These are phyloP conservation scores for Raphanus sativus DNA, from an alignment of 345 rosid species.

Conservation along the genomic window DNA sequence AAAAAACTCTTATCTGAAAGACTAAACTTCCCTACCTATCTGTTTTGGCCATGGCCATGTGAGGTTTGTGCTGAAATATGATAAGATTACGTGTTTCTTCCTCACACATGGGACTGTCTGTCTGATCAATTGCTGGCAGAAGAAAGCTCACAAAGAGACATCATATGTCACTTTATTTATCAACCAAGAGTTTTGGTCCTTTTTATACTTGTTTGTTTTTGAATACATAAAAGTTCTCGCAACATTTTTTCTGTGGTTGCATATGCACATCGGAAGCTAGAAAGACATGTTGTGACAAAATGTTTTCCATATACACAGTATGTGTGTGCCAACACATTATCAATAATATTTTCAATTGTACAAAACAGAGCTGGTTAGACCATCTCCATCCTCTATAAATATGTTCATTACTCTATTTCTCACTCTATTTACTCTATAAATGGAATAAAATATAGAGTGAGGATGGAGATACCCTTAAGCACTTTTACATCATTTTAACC, in stretches of 20 bases:
- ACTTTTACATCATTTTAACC: not conserved
- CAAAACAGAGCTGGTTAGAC: too few relatives aligned
- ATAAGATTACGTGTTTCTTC: constrained; percentile 33
- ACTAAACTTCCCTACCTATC: not conserved
- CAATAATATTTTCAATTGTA: too few relatives aligned
- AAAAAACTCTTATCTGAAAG: constrained; percentile 10
- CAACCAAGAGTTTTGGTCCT: constrained; percentile 28
- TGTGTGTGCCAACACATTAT: not conserved
- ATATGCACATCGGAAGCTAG: not conserved
- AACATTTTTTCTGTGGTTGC: not conserved
- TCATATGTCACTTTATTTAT: constrained; percentile 22
- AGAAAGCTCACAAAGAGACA: constrained; percentile 13
- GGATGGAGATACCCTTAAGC: too few relatives aligned
- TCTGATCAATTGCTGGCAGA: constrained; percentile 3
- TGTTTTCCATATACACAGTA: not conserved
- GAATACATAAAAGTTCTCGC: constrained; percentile 5
- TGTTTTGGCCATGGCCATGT: constrained; percentile 28
- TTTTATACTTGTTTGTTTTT: not conserved
- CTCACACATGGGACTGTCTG: constrained; percentile 27
- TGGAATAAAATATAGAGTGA: too few relatives aligned
- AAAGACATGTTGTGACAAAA: not conserved
- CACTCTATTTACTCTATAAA: too few relatives aligned
- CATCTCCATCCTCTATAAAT: too few relatives aligned
- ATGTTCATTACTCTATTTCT: too few relatives aligned
- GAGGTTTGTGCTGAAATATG: constrained; percentile 20